Evolutionary conservation across 331 rosid species (phyloP).

Genomic region (Prunus yedoensis): DNA sequence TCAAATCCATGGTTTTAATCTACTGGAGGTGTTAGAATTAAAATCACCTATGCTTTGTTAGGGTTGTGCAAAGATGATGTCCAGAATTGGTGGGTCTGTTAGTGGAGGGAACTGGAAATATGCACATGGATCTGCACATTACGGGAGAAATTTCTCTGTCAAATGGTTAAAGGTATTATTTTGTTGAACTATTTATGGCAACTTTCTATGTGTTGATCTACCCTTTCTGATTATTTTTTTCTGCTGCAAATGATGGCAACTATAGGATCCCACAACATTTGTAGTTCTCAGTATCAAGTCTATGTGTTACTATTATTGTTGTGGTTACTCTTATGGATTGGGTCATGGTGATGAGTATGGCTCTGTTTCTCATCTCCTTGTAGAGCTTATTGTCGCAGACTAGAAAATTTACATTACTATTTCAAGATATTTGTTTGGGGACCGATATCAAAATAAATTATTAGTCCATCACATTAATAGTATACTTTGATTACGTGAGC

Average conservation of each 20-base stretch:
- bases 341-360: background rate
- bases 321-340: background rate
- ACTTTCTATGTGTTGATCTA: slow-evolving; percentile 1
- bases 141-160: slow-evolving; percentile 89
- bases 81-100: slow-evolving; percentile 97
- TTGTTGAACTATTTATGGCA: background rate
- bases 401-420: background rate
- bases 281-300: background rate
- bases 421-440: background rate
- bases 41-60: slow-evolving; percentile 37
- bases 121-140: slow-evolving; percentile 99
- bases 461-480: background rate
- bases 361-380: background rate
- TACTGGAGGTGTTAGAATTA: slow-evolving; percentile 7
- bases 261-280: background rate
- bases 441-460: background rate
- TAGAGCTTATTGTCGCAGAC: background rate
- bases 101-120: slow-evolving; percentile 99
- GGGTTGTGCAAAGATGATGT: slow-evolving; percentile 99
- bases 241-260: background rate
- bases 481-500: background rate
- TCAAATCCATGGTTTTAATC: background rate
- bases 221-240: background rate
- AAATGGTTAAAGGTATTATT: slow-evolving; percentile 86
- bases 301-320: background rate